phyloP scores from a whole-genome alignment of 768 basidiomycete genomes.

The Tephrocybe rancida region DNA sequence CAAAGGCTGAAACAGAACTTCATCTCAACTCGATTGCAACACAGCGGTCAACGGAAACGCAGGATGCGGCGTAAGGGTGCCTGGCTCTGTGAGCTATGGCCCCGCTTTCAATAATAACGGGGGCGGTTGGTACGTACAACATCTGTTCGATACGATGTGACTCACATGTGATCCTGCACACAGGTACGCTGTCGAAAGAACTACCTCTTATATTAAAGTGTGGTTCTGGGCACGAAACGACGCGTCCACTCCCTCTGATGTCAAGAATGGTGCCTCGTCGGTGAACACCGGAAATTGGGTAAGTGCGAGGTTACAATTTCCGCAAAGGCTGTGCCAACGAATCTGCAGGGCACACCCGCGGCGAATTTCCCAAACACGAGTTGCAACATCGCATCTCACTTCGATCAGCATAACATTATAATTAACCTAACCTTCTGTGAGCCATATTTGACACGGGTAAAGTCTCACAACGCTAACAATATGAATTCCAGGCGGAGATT shows the following conservation, averaged over 20 bases:
- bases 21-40: constrained; percentile 42
- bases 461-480: background rate
- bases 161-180: background rate
- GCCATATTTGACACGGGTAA: constrained; percentile 4
- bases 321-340: background rate
- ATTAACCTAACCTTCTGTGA: constrained; percentile 56
- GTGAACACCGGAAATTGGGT: constrained; percentile 60
- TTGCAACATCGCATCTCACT: constrained; percentile 60
- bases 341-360: constrained; percentile 48
- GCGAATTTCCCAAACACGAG: constrained; percentile 61
- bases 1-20: constrained; percentile 19
- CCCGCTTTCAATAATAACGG: constrained; percentile 57
- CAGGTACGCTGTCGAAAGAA: constrained; percentile 69
- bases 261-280: constrained; percentile 37
- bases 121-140: constrained; percentile 54
- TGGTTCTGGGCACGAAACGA: constrained; percentile 74
- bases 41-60: constrained; percentile 39
- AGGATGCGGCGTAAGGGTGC: constrained; percentile 46
- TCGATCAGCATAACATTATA: constrained; percentile 61
- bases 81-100: constrained; percentile 49
- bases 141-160: background rate
- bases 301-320: constrained; percentile 12
- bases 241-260: constrained; percentile 47
- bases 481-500: constrained; percentile 44
- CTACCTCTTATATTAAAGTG: constrained; percentile 55